phyloP scores from a whole-genome alignment of 2,329 filamentous ascomycete species.

The Rhynchosporium secalis region DNA sequence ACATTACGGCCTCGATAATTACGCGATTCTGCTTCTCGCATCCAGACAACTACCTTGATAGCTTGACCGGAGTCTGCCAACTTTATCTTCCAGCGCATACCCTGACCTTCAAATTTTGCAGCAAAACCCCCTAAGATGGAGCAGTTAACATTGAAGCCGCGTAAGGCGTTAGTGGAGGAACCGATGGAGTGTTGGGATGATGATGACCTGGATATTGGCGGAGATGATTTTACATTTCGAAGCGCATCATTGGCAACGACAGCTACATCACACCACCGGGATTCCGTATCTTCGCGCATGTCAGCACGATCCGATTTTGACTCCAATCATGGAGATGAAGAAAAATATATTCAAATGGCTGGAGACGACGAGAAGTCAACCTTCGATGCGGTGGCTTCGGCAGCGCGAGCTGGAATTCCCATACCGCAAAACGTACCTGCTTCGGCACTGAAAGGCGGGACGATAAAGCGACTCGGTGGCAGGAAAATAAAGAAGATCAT shows the following conservation, averaged over 20 bases:
- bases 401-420: conserved; percentile 86
- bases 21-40: conserved; percentile 28
- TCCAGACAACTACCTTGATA: conserved; percentile 19
- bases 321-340: conserved; percentile 75
- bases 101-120: conserved; percentile 9
- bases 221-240: conserved; percentile 62
- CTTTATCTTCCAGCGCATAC: conserved; percentile 10
- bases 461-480: conserved; percentile 84
- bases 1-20: conserved; percentile 31
- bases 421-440: conserved; percentile 83
- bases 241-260: conserved; percentile 47
- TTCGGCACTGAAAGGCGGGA: conserved; percentile 86
- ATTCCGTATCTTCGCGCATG: conserved; percentile 78
- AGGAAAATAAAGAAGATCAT: conserved; percentile 71
- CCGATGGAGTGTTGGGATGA: conserved; percentile 78
- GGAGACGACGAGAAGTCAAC: conserved; percentile 84
- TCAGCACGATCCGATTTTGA: conserved; percentile 83
- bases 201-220: conserved; percentile 70
- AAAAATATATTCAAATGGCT: conserved; percentile 82
- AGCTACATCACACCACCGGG: conserved; percentile 57
- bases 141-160: conserved; percentile 38
- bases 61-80: conserved; percentile 6
- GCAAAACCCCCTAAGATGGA: conserved; percentile 30
- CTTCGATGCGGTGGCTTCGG: conserved; percentile 81
- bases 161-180: conserved; percentile 49